Conservation (phyloP, 768 basidiomycete species). For the Russula sp. region DNA sequence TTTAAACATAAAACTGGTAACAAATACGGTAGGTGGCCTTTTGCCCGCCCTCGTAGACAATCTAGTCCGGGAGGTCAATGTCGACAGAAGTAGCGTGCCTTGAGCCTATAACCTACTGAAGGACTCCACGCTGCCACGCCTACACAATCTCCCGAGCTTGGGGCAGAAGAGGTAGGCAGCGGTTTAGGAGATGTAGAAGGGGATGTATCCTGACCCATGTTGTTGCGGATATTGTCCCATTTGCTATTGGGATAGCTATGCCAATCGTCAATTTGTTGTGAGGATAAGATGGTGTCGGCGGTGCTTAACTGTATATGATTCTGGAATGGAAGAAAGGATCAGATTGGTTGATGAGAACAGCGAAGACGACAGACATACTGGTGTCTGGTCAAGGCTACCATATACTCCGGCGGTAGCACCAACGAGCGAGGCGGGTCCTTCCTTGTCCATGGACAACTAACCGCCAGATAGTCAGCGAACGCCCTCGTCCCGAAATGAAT, state of each 20-base stretch:
- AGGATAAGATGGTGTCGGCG: background rate
- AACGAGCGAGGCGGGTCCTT: constrained; percentile 57
- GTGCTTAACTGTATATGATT: constrained; percentile 57
- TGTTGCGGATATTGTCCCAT: constrained; percentile 31
- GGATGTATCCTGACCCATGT: constrained; percentile 47
- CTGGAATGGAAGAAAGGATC: constrained; percentile 30
- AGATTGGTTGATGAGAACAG: background rate
- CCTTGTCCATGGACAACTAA: constrained; percentile 19
- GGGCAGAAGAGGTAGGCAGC: constrained; percentile 33
- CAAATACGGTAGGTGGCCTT: constrained; percentile 47
- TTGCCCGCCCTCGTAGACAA: constrained; percentile 48
- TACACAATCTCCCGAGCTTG: constrained; percentile 39
- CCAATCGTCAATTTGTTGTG: background rate
- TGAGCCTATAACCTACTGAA: constrained; percentile 34
- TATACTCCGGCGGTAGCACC: constrained; percentile 46
- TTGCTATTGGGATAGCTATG: constrained; percentile 44
- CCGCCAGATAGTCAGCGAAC: constrained; percentile 20
- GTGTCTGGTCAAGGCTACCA: constrained; percentile 56
- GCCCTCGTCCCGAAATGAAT: background rate
- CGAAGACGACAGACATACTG: constrained; percentile 31
- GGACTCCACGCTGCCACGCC: constrained; percentile 51
- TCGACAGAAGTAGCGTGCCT: background rate
- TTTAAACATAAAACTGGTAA: background rate
- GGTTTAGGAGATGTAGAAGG: constrained; percentile 31
- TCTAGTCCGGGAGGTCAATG: constrained; percentile 32